phyloP scores from a whole-genome alignment of 75 land plant species.

The Pseudotsuga menziesii region DNA sequence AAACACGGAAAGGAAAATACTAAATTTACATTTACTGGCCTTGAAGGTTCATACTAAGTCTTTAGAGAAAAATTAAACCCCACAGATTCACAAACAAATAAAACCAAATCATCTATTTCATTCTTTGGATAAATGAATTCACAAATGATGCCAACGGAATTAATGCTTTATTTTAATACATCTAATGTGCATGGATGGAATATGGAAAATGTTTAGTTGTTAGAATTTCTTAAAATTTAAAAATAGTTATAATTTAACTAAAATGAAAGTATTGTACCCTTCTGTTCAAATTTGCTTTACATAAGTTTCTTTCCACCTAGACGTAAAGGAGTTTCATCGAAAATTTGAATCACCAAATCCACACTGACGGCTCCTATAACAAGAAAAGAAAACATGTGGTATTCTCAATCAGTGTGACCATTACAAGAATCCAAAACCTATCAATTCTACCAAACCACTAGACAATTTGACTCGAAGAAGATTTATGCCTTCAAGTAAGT shows the following conservation, averaged over 20 bases:
- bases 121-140: not conserved
- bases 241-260: not conserved
- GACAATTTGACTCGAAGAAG: not conserved
- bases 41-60: not conserved
- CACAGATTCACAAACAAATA: not conserved
- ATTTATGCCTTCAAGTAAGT: slow-evolving; percentile 75
- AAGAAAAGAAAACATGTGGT: not conserved
- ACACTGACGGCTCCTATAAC: slow-evolving; percentile 90
- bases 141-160: not conserved
- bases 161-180: not conserved
- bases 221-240: not conserved
- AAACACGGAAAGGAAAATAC: slow-evolving; percentile 5
- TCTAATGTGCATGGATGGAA: slow-evolving; percentile 1
- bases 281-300: slow-evolving; percentile 95
- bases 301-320: slow-evolving; percentile 73
- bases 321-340: slow-evolving; percentile 84
- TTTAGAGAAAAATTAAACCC: not conserved
- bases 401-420: not conserved
- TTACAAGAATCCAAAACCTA: not conserved
- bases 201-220: not conserved
- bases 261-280: slow-evolving; percentile 43
- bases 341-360: slow-evolving; percentile 75
- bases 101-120: not conserved
- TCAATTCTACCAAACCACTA: not conserved
- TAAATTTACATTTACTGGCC: not conserved